Evolutionary conservation across 2,329 filamentous ascomycete species (phyloP).

Genomic region (Mollisiaceae sp.): DNA sequence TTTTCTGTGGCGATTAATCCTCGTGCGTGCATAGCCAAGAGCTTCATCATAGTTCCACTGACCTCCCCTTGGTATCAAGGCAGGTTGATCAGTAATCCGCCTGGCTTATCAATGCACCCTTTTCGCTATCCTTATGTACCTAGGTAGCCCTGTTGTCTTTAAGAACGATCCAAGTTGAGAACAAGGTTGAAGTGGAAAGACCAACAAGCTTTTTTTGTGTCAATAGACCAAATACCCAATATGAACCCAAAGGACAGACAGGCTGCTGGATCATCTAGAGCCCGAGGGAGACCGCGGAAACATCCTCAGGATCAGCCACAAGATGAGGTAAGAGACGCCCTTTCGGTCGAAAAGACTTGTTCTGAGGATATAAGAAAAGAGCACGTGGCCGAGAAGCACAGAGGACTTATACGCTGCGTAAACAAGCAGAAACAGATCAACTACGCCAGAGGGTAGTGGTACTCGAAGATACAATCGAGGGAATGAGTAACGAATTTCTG

Average conservation of each 20-base stretch:
- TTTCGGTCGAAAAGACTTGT: neutral
- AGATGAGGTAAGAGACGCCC: conserved; percentile 3
- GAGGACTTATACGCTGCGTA: conserved; percentile 11
- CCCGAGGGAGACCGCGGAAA: conserved; percentile 17
- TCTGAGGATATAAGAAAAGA: conserved; percentile 8
- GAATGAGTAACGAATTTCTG: conserved; percentile 15
- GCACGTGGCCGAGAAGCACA: conserved; percentile 13
- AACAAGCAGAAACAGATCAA: conserved; percentile 16
- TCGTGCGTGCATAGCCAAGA: neutral
- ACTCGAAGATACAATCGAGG: conserved; percentile 17
- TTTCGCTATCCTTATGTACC: neutral
- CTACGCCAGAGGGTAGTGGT: conserved; percentile 8
- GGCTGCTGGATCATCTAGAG: neutral
- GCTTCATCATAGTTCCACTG: neutral
- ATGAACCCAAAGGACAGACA: neutral
- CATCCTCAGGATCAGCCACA: conserved; percentile 9
- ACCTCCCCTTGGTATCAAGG: neutral
- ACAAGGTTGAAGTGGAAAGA: too few species aligned
- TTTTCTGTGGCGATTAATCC: neutral
- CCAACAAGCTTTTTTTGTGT: too few species aligned
- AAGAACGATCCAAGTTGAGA: neutral
- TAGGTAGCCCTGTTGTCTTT: neutral
- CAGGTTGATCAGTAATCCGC: neutral
- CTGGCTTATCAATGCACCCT: neutral
- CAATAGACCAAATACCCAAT: neutral